Evolutionary conservation across 108 stramenopile genomes (phyloP), one percentile per base, ranked within the genome.

Genomic region (Fragilariopsis cylindrus): DNA sequence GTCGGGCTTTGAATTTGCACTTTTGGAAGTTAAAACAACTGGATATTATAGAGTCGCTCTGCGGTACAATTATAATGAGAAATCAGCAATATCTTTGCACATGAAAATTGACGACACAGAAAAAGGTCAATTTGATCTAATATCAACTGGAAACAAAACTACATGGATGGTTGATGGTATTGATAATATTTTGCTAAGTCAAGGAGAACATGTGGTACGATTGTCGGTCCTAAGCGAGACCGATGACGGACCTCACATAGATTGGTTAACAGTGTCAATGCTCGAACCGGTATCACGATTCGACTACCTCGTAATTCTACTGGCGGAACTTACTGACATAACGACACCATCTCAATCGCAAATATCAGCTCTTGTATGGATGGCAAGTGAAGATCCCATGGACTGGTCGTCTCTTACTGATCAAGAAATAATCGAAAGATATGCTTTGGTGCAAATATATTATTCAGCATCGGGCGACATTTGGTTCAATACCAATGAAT

Each of bases 341-440:
- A 45, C 63, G 43, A 42, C 30, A 44, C 63, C 7, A 11, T 40
- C 63, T 65, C 63, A 8, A 41, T 42, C 39, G 30, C 63, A 65
- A 65, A 65, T 8, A 11, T 8, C 8, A 7, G 71, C 77, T 9
- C 52, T 57, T 12, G 18, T 21, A 41, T 78, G 77, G 77, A 78
- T 78, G 63, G 19, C 62, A 39, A 39, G 8, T 5, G 65, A 72
- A 41, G 77, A 78, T 39, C 49, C 69, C 2, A 44, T 67, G 3
- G 57, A 57, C 19, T 71, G 53, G 70, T 48, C 70, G 44, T 7
- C 50, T 13, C 48, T 78, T 12, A 49, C 60, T 7, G 50, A 57
- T 45, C 49, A 60, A 19, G 49, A 68, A 30, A 46, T 79, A 18
- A 43, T 79, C 30, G 72, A 79, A 57, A 48, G 78, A 63, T 79